Conservation (phyloP, 73 alveolate genomes). For the Diophrys sp. region DNA sequence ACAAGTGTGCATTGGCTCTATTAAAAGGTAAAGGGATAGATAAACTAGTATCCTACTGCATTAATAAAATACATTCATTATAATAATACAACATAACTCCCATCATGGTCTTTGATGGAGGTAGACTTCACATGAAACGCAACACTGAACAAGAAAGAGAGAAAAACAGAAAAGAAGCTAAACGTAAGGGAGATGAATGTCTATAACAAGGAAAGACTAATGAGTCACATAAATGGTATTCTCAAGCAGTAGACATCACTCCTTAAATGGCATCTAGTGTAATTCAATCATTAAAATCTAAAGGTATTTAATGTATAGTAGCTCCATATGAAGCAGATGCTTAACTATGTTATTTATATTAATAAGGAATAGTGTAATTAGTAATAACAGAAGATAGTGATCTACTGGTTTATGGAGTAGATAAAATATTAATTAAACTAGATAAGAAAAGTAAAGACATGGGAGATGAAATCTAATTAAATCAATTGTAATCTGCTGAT, state of each 20-base stretch:
- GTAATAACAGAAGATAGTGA: constrained; percentile 96
- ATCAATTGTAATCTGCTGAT: constrained; percentile 5
- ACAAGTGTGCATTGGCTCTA: background rate
- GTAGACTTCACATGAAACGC: constrained; percentile 73
- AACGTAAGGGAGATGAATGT: constrained; percentile 70
- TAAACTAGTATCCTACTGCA: constrained; percentile 77
- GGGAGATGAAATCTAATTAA: constrained; percentile 66
- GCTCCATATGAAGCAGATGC: constrained; percentile 99
- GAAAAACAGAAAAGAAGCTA: constrained; percentile 53
- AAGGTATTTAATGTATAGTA: constrained; percentile 71
- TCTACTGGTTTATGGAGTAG: constrained; percentile 83
- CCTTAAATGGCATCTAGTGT: constrained; percentile 78
- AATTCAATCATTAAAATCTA: constrained; percentile 65
- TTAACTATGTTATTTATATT: constrained; percentile 84
- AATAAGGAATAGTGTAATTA: constrained; percentile 61
- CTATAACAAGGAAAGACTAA: constrained; percentile 61
- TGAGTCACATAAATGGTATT: constrained; percentile 68
- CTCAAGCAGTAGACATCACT: constrained; percentile 77
- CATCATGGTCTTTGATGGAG: constrained; percentile 91
- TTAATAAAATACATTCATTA: constrained; percentile 73
- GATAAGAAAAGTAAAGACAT: constrained; percentile 72
- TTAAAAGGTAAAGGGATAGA: background rate
- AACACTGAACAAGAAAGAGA: constrained; percentile 71
- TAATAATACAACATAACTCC: constrained; percentile 70
- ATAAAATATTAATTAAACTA: constrained; percentile 78